phyloP scores from a whole-genome alignment of 306 rosid species.

The Parietaria judaica region DNA sequence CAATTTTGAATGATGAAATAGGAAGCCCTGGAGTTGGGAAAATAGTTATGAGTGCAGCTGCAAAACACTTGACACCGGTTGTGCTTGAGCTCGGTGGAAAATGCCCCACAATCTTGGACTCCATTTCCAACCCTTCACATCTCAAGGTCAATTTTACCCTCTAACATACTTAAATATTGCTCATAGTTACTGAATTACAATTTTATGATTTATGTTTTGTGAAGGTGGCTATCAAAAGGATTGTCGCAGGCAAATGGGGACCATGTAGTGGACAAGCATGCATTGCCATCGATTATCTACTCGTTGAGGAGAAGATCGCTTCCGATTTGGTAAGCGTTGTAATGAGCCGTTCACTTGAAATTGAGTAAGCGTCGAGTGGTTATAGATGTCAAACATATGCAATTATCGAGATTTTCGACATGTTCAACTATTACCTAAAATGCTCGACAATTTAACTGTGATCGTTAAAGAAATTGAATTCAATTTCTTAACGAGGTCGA shows the following conservation, averaged over 20 bases:
- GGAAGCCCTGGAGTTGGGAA: constrained; percentile 66
- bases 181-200: not conserved
- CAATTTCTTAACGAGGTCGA: too few species aligned
- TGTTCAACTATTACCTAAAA: too few species aligned
- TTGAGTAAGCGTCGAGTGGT: too few species aligned
- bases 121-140: constrained; percentile 45
- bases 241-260: constrained; percentile 87
- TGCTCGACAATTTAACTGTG: too few species aligned
- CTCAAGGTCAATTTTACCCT: constrained; percentile 38
- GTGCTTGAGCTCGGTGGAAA: constrained; percentile 91
- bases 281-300: constrained; percentile 66
- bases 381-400: too few species aligned
- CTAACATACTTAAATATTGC: not conserved
- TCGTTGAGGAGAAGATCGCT: constrained; percentile 59
- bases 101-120: constrained; percentile 83
- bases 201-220: not conserved
- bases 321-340: constrained; percentile 41
- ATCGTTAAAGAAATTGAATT: too few species aligned
- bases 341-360: too few species aligned
- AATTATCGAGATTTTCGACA: too few species aligned
- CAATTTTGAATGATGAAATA: not conserved
- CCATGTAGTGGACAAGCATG: constrained; percentile 85
- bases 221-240: constrained; percentile 69
- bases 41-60: constrained; percentile 72
- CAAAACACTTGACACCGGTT: constrained; percentile 85